A percentile compares a stretch with the other conserved stretches of the same genome.
Conservation (phyloP, 345 rosid genomes). For the Eucalyptus globulus region DNA sequence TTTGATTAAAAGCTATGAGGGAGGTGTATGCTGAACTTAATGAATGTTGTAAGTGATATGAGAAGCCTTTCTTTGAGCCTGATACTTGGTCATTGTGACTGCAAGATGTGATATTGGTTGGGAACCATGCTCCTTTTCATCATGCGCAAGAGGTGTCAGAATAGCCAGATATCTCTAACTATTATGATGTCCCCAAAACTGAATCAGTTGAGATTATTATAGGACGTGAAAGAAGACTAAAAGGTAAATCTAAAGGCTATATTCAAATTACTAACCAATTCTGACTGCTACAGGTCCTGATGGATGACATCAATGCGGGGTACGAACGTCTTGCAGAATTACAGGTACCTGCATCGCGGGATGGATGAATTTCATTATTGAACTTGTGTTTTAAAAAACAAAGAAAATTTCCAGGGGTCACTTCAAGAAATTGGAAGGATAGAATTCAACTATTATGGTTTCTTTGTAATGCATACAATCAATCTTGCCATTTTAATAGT, state of each 20-base stretch:
- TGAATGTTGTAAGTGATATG: neutral
- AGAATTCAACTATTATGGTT: neutral
- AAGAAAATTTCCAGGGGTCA: neutral
- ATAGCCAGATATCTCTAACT: neutral
- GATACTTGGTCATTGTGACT: neutral
- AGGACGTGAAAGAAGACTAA: neutral
- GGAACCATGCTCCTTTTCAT: neutral
- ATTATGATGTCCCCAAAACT: neutral
- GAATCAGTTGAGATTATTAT: neutral
- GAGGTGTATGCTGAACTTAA: neutral
- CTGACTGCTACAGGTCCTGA: conserved; percentile 52
- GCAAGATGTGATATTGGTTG: neutral
- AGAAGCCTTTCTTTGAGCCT: neutral
- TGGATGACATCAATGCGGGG: conserved; percentile 88
- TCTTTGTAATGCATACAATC: neutral
- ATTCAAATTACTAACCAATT: neutral
- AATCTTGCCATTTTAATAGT: neutral
- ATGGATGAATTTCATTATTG: neutral
- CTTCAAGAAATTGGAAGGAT: neutral
- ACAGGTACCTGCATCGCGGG: conserved; percentile 26
- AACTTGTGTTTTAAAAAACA: neutral
- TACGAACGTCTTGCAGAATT: conserved; percentile 82
- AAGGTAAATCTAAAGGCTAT: neutral
- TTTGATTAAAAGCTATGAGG: neutral
- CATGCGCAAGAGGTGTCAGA: neutral